Conservation (phyloP, 164 flowering plant genomes). For the Macadamia tetraphylla region DNA sequence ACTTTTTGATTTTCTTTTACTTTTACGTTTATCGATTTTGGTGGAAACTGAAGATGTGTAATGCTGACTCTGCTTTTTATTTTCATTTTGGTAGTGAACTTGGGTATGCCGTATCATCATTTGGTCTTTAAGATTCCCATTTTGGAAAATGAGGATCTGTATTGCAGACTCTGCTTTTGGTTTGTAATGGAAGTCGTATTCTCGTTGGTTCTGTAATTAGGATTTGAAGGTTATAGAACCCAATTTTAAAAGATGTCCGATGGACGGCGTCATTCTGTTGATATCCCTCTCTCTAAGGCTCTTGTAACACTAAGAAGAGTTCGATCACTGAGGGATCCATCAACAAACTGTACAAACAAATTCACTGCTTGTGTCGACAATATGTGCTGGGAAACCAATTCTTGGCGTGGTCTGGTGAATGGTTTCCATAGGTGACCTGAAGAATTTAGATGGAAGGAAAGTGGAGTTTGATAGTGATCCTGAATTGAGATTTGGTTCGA, state of each 20-base stretch:
- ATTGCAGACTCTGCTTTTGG: slow-evolving; percentile 7
- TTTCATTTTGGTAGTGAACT: too few relatives aligned
- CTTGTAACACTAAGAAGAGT: slow-evolving; percentile 82
- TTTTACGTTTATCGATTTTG: not conserved
- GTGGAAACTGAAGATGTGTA: not conserved
- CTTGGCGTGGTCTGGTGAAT: slow-evolving; percentile 43
- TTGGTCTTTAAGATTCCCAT: too few relatives aligned
- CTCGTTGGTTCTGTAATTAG: slow-evolving; percentile 10
- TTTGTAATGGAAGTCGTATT: slow-evolving; percentile 6
- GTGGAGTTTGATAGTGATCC: slow-evolving; percentile 23
- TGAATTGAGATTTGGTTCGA: slow-evolving; percentile 20
- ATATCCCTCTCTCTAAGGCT: slow-evolving; percentile 76
- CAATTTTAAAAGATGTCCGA: slow-evolving; percentile 36
- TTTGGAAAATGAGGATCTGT: too few relatives aligned
- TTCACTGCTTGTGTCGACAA: slow-evolving; percentile 48
- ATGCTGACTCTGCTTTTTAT: too few relatives aligned
- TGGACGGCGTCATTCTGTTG: slow-evolving; percentile 81
- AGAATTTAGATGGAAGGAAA: slow-evolving; percentile 17
- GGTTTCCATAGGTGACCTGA: slow-evolving; percentile 14
- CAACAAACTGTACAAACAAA: slow-evolving; percentile 73
- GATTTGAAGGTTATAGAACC: not conserved
- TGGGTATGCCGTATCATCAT: too few relatives aligned
- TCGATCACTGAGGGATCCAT: slow-evolving; percentile 86
- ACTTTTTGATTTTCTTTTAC: too few relatives aligned
- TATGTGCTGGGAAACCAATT: slow-evolving; percentile 67